phyloP scores from a whole-genome alignment of 768 basidiomycete genomes.

The Boletus patriciae region DNA sequence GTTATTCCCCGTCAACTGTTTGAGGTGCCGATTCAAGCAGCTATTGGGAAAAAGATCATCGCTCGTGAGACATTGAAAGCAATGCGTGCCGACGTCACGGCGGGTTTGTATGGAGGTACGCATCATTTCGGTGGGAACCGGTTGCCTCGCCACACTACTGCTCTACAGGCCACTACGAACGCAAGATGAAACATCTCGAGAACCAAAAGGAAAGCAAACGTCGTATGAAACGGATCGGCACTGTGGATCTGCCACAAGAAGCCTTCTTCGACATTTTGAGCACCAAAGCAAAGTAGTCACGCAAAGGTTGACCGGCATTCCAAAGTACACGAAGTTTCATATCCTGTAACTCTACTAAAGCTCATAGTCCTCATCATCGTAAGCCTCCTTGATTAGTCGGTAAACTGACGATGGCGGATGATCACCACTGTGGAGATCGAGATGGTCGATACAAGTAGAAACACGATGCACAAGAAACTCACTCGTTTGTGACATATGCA shows the following conservation, averaged over 20 bases:
- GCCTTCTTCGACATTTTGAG: conserved; percentile 92
- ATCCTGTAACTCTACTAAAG: conserved; percentile 34
- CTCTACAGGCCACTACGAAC: conserved; percentile 78
- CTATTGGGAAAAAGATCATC: conserved; percentile 81
- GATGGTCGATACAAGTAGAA: conserved; percentile 5
- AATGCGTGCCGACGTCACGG: conserved; percentile 88
- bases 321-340: not conserved
- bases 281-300: conserved; percentile 42
- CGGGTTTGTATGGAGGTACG: conserved; percentile 86
- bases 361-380: conserved; percentile 92
- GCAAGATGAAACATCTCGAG: conserved; percentile 85
- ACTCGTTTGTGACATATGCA: conserved; percentile 97
- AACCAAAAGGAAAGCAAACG: conserved; percentile 94
- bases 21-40: conserved; percentile 95
- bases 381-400: conserved; percentile 88
- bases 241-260: conserved; percentile 89
- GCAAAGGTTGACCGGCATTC: not conserved
- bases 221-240: conserved; percentile 84
- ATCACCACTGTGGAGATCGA: conserved; percentile 65
- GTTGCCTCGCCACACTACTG: not conserved
- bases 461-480: conserved; percentile 38
- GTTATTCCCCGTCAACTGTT: conserved; percentile 92
- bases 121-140: not conserved
- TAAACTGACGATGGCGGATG: conserved; percentile 95
- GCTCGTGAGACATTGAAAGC: conserved; percentile 89